Percentiles rank a stretch among this genome's conserved stretches.
phyloP scores from a whole-genome alignment of 2,329 filamentous ascomycete genomes.

The Apiospora marii region DNA sequence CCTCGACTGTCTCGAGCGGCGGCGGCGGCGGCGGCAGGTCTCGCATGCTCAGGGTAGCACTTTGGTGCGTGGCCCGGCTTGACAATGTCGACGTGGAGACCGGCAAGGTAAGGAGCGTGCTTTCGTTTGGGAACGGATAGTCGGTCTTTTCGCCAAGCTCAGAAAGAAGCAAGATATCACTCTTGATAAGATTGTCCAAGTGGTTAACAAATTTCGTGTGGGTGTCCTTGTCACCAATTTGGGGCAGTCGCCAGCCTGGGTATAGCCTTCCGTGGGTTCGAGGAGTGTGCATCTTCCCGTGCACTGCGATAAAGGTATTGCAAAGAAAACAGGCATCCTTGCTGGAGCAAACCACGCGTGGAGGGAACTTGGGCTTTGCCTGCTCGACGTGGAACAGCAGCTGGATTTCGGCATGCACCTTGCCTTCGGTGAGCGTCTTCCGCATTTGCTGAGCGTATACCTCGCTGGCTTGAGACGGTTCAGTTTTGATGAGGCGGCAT shows the following conservation, averaged over 20 bases:
- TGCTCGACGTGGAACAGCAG: conserved; percentile 53
- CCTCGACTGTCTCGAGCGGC: no score
- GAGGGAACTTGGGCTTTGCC: conserved; percentile 36
- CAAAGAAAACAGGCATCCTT: conserved; percentile 62
- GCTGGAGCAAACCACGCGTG: conserved; percentile 55
- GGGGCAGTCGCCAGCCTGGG: conserved; percentile 52
- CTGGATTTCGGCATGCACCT: conserved; percentile 60
- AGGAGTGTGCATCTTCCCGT: conserved; percentile 51
- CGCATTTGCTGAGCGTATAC: conserved; percentile 30
- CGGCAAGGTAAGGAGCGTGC: conserved; percentile 28
- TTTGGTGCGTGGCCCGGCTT: not conserved
- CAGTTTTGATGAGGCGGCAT: no score
- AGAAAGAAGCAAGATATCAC: no score
- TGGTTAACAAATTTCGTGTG: conserved; percentile 28
- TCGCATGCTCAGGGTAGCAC: not conserved
- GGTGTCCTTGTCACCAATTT: conserved; percentile 3
- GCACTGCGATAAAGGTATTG: conserved; percentile 52
- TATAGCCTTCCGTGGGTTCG: conserved; percentile 55
- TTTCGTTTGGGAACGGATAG: conserved; percentile 32
- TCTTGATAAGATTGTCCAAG: conserved; percentile 23
- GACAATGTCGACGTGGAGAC: conserved; percentile 28
- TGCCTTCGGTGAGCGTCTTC: conserved; percentile 37
- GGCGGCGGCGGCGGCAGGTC: no score
- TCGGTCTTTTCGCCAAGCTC: conserved; percentile 16
- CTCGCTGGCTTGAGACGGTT: no score